Evolutionary conservation across 257 asterid genomes (phyloP).

Genomic region (Solanum rostratum): DNA sequence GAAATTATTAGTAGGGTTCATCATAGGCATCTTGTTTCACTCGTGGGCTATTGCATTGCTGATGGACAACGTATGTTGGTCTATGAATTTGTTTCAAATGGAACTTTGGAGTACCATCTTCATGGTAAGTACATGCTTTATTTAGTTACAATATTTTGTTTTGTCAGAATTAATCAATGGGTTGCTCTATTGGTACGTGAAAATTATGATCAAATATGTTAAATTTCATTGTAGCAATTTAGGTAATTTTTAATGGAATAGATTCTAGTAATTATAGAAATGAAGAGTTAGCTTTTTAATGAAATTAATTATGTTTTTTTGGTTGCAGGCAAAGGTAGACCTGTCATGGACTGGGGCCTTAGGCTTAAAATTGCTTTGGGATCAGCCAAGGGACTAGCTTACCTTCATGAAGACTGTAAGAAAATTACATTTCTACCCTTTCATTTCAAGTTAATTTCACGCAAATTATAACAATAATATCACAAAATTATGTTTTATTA

Average conservation of each 20-base stretch:
- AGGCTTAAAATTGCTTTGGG: slow-evolving; percentile 84
- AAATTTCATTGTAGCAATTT: too few species aligned
- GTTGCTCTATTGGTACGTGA: neutral
- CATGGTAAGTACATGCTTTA: neutral
- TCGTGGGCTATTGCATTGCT: slow-evolving; percentile 4
- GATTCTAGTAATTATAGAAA: neutral
- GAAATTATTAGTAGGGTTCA: neutral
- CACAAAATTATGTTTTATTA: neutral
- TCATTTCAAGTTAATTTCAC: neutral
- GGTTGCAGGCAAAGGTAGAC: slow-evolving; percentile 55
- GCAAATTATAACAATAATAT: neutral
- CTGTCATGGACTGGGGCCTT: slow-evolving; percentile 62
- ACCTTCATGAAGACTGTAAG: slow-evolving; percentile 87
- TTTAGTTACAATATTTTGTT: neutral
- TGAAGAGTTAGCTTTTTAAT: neutral
- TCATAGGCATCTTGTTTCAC: slow-evolving; percentile 7
- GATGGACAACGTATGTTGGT: slow-evolving; percentile 6
- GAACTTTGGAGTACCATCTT: slow-evolving; percentile 4
- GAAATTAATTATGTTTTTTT: neutral
- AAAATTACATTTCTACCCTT: neutral
- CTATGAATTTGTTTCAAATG: neutral
- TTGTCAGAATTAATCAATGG: neutral
- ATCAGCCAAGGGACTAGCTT: slow-evolving; percentile 87
- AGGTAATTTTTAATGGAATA: neutral
- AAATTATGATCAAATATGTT: neutral